phyloP scores from a whole-genome alignment of 1,139 yeast species.

The Yamadazyma triangularis region DNA sequence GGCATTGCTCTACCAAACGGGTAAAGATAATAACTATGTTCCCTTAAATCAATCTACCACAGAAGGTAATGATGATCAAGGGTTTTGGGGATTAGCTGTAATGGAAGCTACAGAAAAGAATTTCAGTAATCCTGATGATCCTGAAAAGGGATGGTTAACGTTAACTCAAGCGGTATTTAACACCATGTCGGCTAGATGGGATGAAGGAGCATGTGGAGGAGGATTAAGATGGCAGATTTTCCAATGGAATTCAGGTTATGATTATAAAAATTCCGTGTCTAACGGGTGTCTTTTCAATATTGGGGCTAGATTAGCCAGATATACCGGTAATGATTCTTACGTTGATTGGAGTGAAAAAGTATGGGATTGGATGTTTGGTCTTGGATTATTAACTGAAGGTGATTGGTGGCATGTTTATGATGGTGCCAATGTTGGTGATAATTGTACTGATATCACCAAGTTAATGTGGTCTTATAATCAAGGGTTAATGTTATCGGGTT shows the following conservation, averaged over 20 bases:
- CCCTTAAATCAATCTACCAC: slow-evolving; percentile 72
- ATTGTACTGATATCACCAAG: slow-evolving; percentile 57
- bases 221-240: slow-evolving; percentile 97
- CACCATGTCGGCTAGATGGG: slow-evolving; percentile 91
- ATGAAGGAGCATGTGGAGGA: slow-evolving; percentile 65
- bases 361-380: slow-evolving; percentile 76
- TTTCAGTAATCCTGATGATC: slow-evolving; percentile 56
- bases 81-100: slow-evolving; percentile 82
- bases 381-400: slow-evolving; percentile 49
- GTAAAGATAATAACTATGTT: slow-evolving; percentile 62
- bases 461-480: slow-evolving; percentile 87
- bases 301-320: slow-evolving; percentile 84
- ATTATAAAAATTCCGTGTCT: slow-evolving; percentile 85
- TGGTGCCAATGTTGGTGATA: slow-evolving; percentile 59
- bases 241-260: slow-evolving; percentile 91
- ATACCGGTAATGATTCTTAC: slow-evolving; percentile 69
- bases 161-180: slow-evolving; percentile 81
- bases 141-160: slow-evolving; percentile 54
- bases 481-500: slow-evolving; percentile 75
- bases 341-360: slow-evolving; percentile 75
- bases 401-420: slow-evolving; percentile 59
- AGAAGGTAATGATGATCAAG: slow-evolving; percentile 93
- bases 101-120: slow-evolving; percentile 82
- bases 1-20: slow-evolving; percentile 63
- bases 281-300: slow-evolving; percentile 88